Base-by-base conservation (phyloP, 1,139 yeast genomes). In the Lodderomyces jiufengensis region DNA sequence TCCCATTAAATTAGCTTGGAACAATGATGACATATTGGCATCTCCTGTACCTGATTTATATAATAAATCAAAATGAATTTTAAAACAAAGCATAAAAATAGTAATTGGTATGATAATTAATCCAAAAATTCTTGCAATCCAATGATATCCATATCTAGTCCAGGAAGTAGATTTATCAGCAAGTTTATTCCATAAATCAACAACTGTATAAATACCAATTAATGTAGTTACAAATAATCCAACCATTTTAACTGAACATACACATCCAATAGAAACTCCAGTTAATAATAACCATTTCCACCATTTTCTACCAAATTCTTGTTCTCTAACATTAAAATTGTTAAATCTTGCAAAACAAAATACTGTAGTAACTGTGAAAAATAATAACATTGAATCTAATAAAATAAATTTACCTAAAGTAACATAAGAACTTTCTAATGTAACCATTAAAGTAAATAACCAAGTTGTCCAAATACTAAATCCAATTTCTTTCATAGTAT, bases 1-100 rank as follows among this genome's bases (percentile, higher is more conserved):
- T 27, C 95, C 95, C 31, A 70, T 63, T 53, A 92, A 73, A 57
- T 87, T 85, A 37, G 98, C 98, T 66, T 92, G 98, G 77, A 92
- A 92, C 47, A 94, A 70, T 0, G 97, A 87, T 12, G 95, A 85
- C 98, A 94, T 94, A 53, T 84, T 84, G 33, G 96, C 94, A 58
- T 92, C 97, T 46, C 98, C 98, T 13, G 97, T 80, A 45, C 99
- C 95, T 10, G 85, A 67, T 47, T 80, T 82, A 48, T 76, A 77
- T 48, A 84, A 69, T 40, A 84, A 65, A 46, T 78, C 87, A 54
- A 84, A 84, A 59, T 84, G 95, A 42, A 83, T 64, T 52, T 82
- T 83, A 68, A 84, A 84, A 39, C 78, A 73, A 41, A 78, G 54
- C 55, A 83, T 59, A 54, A 82, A 84, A 23, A 84, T 80, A 4